These are phyloP conservation scores for Plantago coronopus DNA, from an alignment of 305 asterid genomes.

Conservation along the genomic window DNA sequence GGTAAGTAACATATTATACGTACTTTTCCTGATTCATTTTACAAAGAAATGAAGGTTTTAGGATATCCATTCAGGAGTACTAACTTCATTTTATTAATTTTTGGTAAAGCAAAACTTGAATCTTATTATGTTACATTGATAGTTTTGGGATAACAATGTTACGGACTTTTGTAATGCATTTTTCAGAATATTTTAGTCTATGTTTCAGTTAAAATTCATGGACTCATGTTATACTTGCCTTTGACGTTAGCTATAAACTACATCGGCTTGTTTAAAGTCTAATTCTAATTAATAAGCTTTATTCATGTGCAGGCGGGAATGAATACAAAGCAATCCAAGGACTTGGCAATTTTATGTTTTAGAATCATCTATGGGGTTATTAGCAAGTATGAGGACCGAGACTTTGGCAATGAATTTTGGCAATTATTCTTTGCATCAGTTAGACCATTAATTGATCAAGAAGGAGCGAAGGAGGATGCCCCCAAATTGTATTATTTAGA, in stretches of 20 bases:
- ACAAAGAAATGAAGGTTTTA: no score
- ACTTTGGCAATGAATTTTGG: slow-evolving; percentile 73
- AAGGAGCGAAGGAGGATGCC: slow-evolving; percentile 58
- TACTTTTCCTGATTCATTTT: slow-evolving; percentile 9
- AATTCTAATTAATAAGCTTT: slow-evolving; percentile 21
- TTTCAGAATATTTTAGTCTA: no score
- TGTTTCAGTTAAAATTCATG: neutral
- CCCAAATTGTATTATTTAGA: neutral
- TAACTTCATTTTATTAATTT: no score
- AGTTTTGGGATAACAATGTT: neutral
- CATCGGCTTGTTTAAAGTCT: neutral
- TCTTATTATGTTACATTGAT: no score
- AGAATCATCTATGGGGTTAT: slow-evolving; percentile 64
- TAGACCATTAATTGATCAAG: slow-evolving; percentile 66
- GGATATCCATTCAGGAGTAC: no score
- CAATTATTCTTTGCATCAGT: slow-evolving; percentile 64
- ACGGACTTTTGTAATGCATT: no score
- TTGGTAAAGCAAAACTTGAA: no score
- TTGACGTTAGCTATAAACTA: slow-evolving; percentile 12
- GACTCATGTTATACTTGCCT: neutral
- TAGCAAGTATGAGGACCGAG: slow-evolving; percentile 57
- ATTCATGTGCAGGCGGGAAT: slow-evolving; percentile 51
- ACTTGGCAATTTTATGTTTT: slow-evolving; percentile 83
- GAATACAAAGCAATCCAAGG: slow-evolving; percentile 68
- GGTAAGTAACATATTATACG: slow-evolving; percentile 42